These are phyloP conservation scores for Plasmodium cynomolgi DNA, from an alignment of 169 alveolate species.

Conservation along the genomic window DNA sequence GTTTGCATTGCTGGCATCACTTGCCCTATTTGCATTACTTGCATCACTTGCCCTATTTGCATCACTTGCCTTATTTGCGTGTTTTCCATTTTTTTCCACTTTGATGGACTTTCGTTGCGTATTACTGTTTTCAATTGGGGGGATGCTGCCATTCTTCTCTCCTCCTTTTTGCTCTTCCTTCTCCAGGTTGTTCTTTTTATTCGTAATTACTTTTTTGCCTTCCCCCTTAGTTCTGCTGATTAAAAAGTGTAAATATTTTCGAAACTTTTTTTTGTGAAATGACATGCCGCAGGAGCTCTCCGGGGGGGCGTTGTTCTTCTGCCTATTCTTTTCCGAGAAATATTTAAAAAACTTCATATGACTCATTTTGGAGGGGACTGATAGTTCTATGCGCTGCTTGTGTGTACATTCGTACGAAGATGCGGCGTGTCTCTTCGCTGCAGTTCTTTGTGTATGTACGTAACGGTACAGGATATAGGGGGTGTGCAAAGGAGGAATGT, in stretches of 20 bases:
- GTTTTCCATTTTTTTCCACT: background rate
- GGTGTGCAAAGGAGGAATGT: background rate
- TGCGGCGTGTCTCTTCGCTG: background rate
- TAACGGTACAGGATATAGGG: background rate
- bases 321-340: constrained; percentile 48
- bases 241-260: constrained; percentile 46
- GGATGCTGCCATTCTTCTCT: background rate
- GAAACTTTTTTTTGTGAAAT: constrained; percentile 24
- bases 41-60: background rate
- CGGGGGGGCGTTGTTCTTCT: constrained; percentile 19
- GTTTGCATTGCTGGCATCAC: background rate
- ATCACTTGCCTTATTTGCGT: too few species aligned
- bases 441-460: background rate
- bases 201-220: constrained; percentile 6
- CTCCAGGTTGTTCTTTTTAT: background rate
- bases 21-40: background rate
- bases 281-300: background rate
- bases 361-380: constrained; percentile 1
- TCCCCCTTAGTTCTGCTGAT: constrained; percentile 7
- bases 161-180: background rate
- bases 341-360: constrained; percentile 43
- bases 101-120: background rate
- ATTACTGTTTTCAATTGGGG: background rate
- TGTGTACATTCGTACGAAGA: background rate
- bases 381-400: background rate